Base-by-base conservation (phyloP, 495 filamentous ascomycete genomes). In the Lophiotrema nucula region DNA sequence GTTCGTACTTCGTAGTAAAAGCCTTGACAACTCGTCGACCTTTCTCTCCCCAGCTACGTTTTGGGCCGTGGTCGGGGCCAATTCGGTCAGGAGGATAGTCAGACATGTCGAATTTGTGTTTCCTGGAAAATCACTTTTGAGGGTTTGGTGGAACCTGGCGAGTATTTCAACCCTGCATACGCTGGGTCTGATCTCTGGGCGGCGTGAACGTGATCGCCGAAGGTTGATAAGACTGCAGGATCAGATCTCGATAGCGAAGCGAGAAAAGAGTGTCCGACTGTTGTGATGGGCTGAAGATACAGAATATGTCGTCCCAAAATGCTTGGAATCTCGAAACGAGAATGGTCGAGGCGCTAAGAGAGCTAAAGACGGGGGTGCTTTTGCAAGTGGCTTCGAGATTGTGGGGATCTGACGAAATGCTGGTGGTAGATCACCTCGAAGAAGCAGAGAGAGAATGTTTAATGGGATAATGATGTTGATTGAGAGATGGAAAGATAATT, bases 1-100 rank as follows among this genome's bases (percentile, higher is more conserved):
- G n/a, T 38, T 11, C 63, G 46, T 49, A 69, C 62, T 58, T 69
- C 13, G 68, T 70, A 12, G 68, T 72, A 47, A 72, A 56, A 12
- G 70, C 68, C 28, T 62, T 64, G 3, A 53, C 46, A 18, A 65
- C 28, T 19, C 68, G 43, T 26, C 64, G 47, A 26, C 25, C 51
- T 46, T 62, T 69, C 18, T 63, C 64, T 23, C 25, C 43, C 31
- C 62, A 60, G 18, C 43, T 66, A 16, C 53, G 48, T 50, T 64
- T 66, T 12, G 50, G 68, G 24, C 11, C 43, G n/a, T 47, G 50
- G 52, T 60, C 57, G 1, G 69, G 69, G 6, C 63, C 66, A 56
- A 70, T 70, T 2, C 41, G 58, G 58, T 72, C 66, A 28, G 67
- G 65, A 15, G 67, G 65, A 18, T 19, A 23, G 51, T 69, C 65